Evolutionary conservation across 257 asterid genomes (phyloP).

Genomic region (Lithospermum erythrorhizon): DNA sequence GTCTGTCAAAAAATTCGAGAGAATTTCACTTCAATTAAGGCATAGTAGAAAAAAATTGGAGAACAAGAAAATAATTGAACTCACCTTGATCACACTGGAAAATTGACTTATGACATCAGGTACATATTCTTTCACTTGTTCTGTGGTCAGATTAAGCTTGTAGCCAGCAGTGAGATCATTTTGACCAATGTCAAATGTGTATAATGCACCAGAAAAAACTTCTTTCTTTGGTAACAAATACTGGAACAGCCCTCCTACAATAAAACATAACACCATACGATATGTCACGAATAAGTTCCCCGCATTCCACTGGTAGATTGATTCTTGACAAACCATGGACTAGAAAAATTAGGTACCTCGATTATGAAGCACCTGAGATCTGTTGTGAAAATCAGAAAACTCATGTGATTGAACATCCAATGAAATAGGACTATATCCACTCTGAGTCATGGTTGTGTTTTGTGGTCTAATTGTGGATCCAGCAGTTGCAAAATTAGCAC

Average conservation of each 20-base stretch:
- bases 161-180: conserved; percentile 79
- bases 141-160: conserved; percentile 46
- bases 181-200: conserved; percentile 75
- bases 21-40: neutral
- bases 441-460: conserved; percentile 56
- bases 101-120: conserved; percentile 52
- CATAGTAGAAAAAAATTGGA: neutral
- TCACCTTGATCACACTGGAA: conserved; percentile 46
- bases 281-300: too few species aligned
- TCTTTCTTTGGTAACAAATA: conserved; percentile 36
- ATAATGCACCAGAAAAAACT: conserved; percentile 39
- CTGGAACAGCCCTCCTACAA: conserved; percentile 23
- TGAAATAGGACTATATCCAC: conserved; percentile 79
- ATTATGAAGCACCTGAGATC: conserved; percentile 43
- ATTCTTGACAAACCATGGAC: neutral
- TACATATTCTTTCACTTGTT: conserved; percentile 60
- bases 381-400: conserved; percentile 38
- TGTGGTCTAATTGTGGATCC: conserved; percentile 79
- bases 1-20: conserved; percentile 13
- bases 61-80: neutral
- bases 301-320: neutral
- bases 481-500: conserved; percentile 85
- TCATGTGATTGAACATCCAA: conserved; percentile 49
- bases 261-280: neutral
- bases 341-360: conserved; percentile 21